Percentiles rank a stretch among this genome's conserved stretches.
These are phyloP conservation scores for Trametes pubescens DNA, from an alignment of 1,284 basidiomycete genomes.

Conservation along the genomic window DNA sequence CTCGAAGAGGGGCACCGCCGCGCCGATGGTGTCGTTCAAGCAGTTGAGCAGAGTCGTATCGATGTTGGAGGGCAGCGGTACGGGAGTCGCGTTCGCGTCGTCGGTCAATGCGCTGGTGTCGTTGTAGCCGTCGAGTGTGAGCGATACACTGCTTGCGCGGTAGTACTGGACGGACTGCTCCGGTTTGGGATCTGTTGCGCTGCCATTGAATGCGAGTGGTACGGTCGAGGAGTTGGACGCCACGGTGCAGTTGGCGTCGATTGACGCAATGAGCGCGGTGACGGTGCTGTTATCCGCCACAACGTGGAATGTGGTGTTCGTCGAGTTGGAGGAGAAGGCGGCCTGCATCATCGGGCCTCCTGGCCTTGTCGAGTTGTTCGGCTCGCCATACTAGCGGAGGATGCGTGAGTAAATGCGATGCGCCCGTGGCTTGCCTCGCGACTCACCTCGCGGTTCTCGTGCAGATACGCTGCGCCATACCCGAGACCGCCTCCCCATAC, in stretches of 20 bases:
- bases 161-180: slow-evolving; percentile 68
- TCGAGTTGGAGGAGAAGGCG: slow-evolving; percentile 55
- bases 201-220: slow-evolving; percentile 45
- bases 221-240: slow-evolving; percentile 38
- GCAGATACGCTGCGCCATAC: slow-evolving; percentile 51
- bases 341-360: slow-evolving; percentile 64
- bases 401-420: background rate
- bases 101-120: slow-evolving; percentile 54
- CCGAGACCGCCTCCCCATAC: slow-evolving; percentile 54
- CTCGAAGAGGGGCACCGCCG: slow-evolving; percentile 52
- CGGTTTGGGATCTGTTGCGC: slow-evolving; percentile 49
- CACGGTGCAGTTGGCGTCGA: slow-evolving; percentile 55
- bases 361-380: slow-evolving; percentile 61
- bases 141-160: slow-evolving; percentile 60
- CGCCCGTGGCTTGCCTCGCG: no score
- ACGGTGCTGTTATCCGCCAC: slow-evolving; percentile 67
- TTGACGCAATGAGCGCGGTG: slow-evolving; percentile 54
- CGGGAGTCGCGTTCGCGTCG: slow-evolving; percentile 53
- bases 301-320: slow-evolving; percentile 60
- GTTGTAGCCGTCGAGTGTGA: slow-evolving; percentile 72
- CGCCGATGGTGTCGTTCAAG: slow-evolving; percentile 62
- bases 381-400: slow-evolving; percentile 57
- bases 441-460: slow-evolving; percentile 49
- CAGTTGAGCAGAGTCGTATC: slow-evolving; percentile 59
- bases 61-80: slow-evolving; percentile 56